Evolutionary conservation across 2,329 filamentous ascomycete genomes (phyloP).

Genomic region (Chaetomiaceae sp.): DNA sequence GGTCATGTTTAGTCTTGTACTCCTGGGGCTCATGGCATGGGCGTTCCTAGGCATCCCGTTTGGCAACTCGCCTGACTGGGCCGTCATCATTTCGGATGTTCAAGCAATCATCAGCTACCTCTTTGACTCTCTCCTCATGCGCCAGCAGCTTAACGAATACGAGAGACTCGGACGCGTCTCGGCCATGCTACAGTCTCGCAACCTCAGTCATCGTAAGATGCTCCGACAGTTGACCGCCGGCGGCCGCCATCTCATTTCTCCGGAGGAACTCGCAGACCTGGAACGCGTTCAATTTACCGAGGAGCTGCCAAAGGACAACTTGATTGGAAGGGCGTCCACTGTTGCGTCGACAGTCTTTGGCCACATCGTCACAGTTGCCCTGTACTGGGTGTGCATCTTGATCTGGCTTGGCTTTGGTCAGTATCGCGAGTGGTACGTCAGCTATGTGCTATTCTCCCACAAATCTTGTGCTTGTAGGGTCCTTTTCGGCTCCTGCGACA

Average conservation of each 20-base stretch:
- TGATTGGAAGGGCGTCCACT: background rate
- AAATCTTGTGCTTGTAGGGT: too few relatives aligned
- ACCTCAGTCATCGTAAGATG: background rate
- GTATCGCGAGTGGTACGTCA: background rate
- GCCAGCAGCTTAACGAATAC: background rate
- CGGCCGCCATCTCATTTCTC: background rate
- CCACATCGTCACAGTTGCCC: background rate
- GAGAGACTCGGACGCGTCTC: background rate
- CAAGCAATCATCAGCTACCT: background rate
- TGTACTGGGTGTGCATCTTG: background rate
- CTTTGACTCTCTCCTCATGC: background rate
- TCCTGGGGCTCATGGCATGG: background rate
- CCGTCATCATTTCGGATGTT: background rate
- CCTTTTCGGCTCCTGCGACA: too few relatives aligned
- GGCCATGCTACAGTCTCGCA: background rate
- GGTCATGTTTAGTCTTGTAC: background rate
- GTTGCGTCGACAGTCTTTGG: background rate
- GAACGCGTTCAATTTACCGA: background rate
- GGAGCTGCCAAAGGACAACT: background rate
- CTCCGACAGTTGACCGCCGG: too few relatives aligned
- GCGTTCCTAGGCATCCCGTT: background rate
- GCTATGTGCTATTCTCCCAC: too few relatives aligned
- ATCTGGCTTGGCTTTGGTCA: background rate
- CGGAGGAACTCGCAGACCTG: background rate
- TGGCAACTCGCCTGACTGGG: background rate